Conservation (phyloP, 768 basidiomycete species). For the Trametes punicea region DNA sequence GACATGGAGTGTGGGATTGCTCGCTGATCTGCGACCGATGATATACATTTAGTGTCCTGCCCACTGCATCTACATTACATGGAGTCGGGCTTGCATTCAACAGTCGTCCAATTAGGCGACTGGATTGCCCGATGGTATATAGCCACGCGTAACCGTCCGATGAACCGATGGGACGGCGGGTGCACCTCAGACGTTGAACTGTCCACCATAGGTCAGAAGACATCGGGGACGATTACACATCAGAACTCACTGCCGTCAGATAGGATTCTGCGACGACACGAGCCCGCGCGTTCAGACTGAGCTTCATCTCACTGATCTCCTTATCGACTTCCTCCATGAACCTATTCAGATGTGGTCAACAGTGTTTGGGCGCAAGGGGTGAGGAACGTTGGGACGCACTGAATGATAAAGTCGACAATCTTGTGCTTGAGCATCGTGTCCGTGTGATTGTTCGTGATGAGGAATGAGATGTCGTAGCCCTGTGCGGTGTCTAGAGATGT, state of each 20-base stretch:
- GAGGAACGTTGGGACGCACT: conserved; percentile 46
- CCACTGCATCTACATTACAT: conserved; percentile 10
- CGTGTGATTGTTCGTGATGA: conserved; percentile 94
- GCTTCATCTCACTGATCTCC: conserved; percentile 99
- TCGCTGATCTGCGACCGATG: background rate
- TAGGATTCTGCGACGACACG: conserved; percentile 98
- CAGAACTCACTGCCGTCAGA: conserved; percentile 71
- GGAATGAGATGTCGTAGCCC: conserved; percentile 98
- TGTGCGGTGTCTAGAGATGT: conserved; percentile 29
- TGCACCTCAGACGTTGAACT: conserved; percentile 17
- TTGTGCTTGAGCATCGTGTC: conserved; percentile 99
- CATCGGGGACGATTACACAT: background rate
- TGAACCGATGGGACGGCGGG: background rate
- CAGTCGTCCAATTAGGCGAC: background rate
- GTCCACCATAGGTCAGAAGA: background rate
- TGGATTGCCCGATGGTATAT: background rate
- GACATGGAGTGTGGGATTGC: too few species aligned
- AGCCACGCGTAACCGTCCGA: background rate
- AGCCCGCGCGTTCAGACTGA: conserved; percentile 92
- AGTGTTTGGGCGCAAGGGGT: too few species aligned
- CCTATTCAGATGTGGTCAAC: conserved; percentile 37
- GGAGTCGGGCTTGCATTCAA: background rate
- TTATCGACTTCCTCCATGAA: conserved; percentile 99
- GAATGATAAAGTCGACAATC: conserved; percentile 99
- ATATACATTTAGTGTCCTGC: conserved; percentile 15